Evolutionary conservation across 495 filamentous ascomycete species (phyloP).

Genomic region (Penicillium parvum): DNA sequence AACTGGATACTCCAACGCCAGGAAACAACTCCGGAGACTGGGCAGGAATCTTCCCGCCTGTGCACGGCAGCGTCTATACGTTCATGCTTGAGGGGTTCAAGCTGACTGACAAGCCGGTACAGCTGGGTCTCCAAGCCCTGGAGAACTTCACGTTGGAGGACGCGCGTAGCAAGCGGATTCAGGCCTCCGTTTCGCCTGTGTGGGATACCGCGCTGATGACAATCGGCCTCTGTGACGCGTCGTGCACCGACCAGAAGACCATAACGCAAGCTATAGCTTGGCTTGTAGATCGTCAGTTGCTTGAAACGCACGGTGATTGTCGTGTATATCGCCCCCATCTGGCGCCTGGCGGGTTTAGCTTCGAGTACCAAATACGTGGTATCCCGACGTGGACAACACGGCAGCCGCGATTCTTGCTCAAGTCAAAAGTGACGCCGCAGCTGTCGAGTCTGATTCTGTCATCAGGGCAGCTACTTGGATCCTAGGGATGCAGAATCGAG

Average conservation of each 20-base stretch:
- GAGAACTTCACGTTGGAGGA: conserved; percentile 27
- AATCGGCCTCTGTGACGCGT: conserved; percentile 24
- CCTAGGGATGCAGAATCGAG: conserved; percentile 42
- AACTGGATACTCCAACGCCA: conserved; percentile 33
- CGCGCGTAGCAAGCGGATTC: conserved; percentile 19
- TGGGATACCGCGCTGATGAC: conserved; percentile 42
- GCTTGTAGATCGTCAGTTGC: conserved; percentile 23
- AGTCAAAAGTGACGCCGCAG: conserved; percentile 21
- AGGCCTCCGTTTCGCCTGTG: conserved; percentile 24
- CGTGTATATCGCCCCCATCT: conserved; percentile 20
- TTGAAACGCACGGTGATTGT: conserved; percentile 30
- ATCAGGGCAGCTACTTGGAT: conserved; percentile 29
- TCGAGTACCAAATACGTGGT: conserved; percentile 34
- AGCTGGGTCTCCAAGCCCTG: conserved; percentile 19
- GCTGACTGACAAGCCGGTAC: conserved; percentile 11
- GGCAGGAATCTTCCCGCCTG: conserved; percentile 29
- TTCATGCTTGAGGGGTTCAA: conserved; percentile 30
- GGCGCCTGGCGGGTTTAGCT: conserved; percentile 28
- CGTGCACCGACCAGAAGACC: background rate
- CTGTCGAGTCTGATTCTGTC: conserved; percentile 6
- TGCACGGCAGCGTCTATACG: conserved; percentile 24
- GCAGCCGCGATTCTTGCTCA: conserved; percentile 31
- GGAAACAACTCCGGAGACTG: conserved; percentile 27
- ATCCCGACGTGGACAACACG: conserved; percentile 46
- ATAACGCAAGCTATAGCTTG: conserved; percentile 19